Percentiles rank a stretch among this genome's conserved stretches.
phyloP scores from a whole-genome alignment of 352 stramenopile species.

The Phytophthora uliginosa region DNA sequence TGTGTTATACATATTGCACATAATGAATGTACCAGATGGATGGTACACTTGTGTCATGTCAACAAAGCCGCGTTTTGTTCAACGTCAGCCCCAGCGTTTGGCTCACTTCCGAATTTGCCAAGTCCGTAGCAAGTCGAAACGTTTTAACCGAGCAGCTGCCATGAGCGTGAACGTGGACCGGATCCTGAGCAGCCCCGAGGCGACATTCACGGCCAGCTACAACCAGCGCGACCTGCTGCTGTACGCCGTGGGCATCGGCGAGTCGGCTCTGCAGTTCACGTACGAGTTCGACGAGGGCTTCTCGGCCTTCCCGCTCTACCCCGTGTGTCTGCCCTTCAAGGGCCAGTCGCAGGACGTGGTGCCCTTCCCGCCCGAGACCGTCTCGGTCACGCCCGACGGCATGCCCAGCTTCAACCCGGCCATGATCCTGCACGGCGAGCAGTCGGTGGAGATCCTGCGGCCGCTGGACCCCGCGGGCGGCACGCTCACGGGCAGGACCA shows the following conservation, averaged over 20 bases:
- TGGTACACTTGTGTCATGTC: slow-evolving; percentile 17
- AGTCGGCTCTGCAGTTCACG: slow-evolving; percentile 88
- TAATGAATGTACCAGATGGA: neutral
- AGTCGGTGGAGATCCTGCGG: slow-evolving; percentile 84
- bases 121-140: neutral
- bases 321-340: slow-evolving; percentile 91
- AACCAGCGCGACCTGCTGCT: slow-evolving; percentile 92
- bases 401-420: slow-evolving; percentile 84
- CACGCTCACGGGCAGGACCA: slow-evolving; percentile 62
- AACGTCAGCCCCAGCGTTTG: slow-evolving; percentile 11
- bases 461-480: slow-evolving; percentile 72
- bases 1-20: slow-evolving; percentile 4
- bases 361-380: slow-evolving; percentile 83
- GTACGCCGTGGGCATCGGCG: slow-evolving; percentile 92
- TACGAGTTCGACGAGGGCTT: slow-evolving; percentile 92
- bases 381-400: slow-evolving; percentile 64
- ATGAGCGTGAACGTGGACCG: slow-evolving; percentile 76
- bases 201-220: slow-evolving; percentile 77
- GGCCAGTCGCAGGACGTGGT: slow-evolving; percentile 89
- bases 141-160: neutral
- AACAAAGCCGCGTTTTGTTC: slow-evolving; percentile 23
- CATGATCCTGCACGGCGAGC: slow-evolving; percentile 90
- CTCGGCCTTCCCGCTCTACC: slow-evolving; percentile 90
- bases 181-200: slow-evolving; percentile 64
- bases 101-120: slow-evolving; percentile 33